phyloP scores from a whole-genome alignment of 495 filamentous ascomycete genomes.

The Darksidea phi region DNA sequence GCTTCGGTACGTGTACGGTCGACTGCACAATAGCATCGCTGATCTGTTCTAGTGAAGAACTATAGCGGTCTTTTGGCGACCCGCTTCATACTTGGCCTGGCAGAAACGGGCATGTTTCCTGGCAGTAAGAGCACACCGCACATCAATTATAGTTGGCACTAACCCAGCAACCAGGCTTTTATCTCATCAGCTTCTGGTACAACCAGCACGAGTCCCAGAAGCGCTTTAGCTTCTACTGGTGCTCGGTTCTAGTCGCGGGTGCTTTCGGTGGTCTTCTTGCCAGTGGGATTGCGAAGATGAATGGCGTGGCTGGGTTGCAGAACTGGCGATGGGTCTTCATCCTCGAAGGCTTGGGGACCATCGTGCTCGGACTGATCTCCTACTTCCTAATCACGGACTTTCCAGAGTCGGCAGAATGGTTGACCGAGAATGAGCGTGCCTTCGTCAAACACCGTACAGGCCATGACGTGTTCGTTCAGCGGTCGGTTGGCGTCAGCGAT shows the following conservation, averaged over 20 bases:
- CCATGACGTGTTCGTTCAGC: background rate
- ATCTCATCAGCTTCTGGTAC: constrained; percentile 40
- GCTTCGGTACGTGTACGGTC: constrained; percentile 23
- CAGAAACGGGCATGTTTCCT: constrained; percentile 40
- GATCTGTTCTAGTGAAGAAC: constrained; percentile 18
- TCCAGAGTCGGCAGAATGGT: constrained; percentile 31
- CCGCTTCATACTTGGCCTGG: constrained; percentile 30
- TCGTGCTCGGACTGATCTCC: constrained; percentile 33
- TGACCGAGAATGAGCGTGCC: constrained; percentile 21
- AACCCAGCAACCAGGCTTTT: constrained; percentile 25
- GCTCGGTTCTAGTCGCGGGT: constrained; percentile 33
- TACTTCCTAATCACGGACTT: constrained; percentile 43
- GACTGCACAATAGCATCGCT: background rate
- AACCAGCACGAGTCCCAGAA: constrained; percentile 37
- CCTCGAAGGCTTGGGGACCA: constrained; percentile 25
- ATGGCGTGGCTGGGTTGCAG: constrained; percentile 17
- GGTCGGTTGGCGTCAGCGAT: constrained; percentile 5
- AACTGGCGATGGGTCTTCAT: constrained; percentile 35
- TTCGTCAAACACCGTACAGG: constrained; percentile 11
- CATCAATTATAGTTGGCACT: background rate
- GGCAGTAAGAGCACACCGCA: constrained; percentile 20
- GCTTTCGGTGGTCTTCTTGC: constrained; percentile 43
- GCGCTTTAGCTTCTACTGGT: constrained; percentile 41
- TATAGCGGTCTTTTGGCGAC: constrained; percentile 13
- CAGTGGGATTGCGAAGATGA: constrained; percentile 36